Percentiles rank a stretch among this genome's conserved stretches.
Conservation (phyloP, 345 rosid genomes). For the Mallotus nudiflorus region DNA sequence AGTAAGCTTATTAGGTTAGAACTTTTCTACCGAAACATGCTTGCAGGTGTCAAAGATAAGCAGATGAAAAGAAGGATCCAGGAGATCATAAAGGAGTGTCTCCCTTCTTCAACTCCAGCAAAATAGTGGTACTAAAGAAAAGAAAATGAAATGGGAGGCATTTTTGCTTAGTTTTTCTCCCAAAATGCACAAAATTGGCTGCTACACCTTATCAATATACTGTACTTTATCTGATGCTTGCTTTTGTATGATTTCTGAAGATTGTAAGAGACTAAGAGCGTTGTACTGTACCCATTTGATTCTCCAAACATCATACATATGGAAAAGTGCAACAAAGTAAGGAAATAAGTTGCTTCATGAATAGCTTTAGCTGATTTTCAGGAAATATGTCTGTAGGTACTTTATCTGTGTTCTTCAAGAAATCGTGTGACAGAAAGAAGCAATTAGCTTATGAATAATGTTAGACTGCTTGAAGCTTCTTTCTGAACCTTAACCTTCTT, state of each 20-base stretch:
- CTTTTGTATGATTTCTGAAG: background rate
- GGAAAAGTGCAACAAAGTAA: background rate
- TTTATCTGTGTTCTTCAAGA: too few species aligned
- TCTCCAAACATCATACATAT: background rate
- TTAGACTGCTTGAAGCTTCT: too few species aligned
- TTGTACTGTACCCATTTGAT: background rate
- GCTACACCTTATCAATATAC: background rate
- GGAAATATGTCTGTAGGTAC: too few species aligned
- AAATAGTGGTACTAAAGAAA: background rate
- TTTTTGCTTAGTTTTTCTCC: too few species aligned
- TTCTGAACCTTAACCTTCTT: too few species aligned
- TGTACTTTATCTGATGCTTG: background rate
- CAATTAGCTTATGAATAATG: too few species aligned
- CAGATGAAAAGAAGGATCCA: slow-evolving; percentile 77
- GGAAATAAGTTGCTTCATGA: background rate
- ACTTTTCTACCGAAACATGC: slow-evolving; percentile 68
- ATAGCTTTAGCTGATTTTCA: background rate
- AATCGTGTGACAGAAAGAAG: too few species aligned
- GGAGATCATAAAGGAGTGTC: slow-evolving; percentile 69
- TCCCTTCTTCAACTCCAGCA: slow-evolving; percentile 36
- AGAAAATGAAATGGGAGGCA: background rate
- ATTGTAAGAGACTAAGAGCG: too few species aligned
- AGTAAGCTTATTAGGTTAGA: slow-evolving; percentile 71
- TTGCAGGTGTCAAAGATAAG: slow-evolving; percentile 80
- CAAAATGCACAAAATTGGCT: background rate